Evolutionary conservation across 1,284 basidiomycete species (phyloP).

Genomic region (Malassezia brasiliensis): DNA sequence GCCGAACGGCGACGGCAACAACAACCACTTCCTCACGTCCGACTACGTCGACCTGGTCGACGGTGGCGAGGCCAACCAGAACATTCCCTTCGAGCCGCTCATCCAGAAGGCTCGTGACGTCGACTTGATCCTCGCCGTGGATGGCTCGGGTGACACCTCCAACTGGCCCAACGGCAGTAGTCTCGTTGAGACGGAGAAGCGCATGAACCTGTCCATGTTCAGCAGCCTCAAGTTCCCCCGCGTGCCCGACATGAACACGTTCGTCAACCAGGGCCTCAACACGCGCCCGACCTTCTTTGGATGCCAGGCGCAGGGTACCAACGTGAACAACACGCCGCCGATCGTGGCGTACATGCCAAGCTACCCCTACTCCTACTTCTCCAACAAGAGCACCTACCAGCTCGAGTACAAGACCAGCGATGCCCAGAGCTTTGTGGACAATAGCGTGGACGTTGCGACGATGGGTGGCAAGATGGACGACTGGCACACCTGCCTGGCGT

Average conservation of each 20-base stretch:
- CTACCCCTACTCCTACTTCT: conserved; percentile 50
- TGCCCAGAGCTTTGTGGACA: conserved; percentile 36
- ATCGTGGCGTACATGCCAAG: conserved; percentile 51
- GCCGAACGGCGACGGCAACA: conserved; percentile 20
- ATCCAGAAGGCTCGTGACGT: conserved; percentile 58
- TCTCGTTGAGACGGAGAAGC: conserved; percentile 46
- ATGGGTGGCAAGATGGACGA: conserved; percentile 26
- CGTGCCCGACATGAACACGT: conserved; percentile 53
- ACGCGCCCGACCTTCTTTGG: conserved; percentile 67
- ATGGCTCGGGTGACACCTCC: conserved; percentile 56
- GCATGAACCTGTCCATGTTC: conserved; percentile 22
- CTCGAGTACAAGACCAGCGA: conserved; percentile 44
- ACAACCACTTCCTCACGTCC: conserved; percentile 20
- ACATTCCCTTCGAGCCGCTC: conserved; percentile 59
- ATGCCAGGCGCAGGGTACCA: conserved; percentile 50
- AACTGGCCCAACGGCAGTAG: conserved; percentile 59
- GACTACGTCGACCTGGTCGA: conserved; percentile 39
- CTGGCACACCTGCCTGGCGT: conserved; percentile 38
- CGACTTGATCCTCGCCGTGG: conserved; percentile 63
- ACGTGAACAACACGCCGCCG: conserved; percentile 46
- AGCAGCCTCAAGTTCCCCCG: conserved; percentile 48
- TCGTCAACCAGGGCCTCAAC: conserved; percentile 60
- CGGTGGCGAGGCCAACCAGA: conserved; percentile 50
- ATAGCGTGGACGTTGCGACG: conserved; percentile 36
- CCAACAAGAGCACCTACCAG: conserved; percentile 42